A percentile compares a stretch with the other conserved stretches of the same genome.
phyloP scores from a whole-genome alignment of 176 grass and related monocot genomes.

The Triticum monococcum region DNA sequence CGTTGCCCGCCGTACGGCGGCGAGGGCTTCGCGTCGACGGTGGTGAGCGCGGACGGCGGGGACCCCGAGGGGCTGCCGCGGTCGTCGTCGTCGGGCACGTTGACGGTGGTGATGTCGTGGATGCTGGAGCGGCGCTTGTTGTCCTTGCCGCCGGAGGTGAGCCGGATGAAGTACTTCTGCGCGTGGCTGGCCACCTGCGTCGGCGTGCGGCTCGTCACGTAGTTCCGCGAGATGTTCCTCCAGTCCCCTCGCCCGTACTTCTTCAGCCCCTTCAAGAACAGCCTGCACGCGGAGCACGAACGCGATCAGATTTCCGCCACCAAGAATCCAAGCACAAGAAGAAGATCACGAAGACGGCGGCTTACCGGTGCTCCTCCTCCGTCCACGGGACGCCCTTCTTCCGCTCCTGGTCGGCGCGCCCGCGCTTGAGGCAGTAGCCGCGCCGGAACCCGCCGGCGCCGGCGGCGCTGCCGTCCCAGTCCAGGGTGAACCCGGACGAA shows the following conservation, averaged over 20 bases:
- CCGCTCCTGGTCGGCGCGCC: constrained; percentile 72
- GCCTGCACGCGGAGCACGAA: constrained; percentile 34
- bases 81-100: constrained; percentile 64
- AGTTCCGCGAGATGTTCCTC: constrained; percentile 95
- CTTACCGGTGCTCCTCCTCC: constrained; percentile 89
- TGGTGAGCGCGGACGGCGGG: constrained; percentile 44
- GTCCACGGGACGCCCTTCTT: constrained; percentile 99
- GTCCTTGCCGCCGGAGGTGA: constrained; percentile 79
- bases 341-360: not conserved
- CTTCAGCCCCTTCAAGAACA: constrained; percentile 83
- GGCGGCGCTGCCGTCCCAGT: constrained; percentile 37
- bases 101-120: constrained; percentile 96
- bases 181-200: constrained; percentile 96
- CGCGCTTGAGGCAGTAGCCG: constrained; percentile 63
- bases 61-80: constrained; percentile 39
- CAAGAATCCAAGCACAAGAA: not conserved
- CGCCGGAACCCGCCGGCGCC: constrained; percentile 46
- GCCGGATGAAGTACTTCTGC: constrained; percentile 95
- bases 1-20: not conserved
- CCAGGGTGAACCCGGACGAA: constrained; percentile 51
- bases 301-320: not conserved
- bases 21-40: constrained; percentile 43
- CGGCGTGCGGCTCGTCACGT: constrained; percentile 80
- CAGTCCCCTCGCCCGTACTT: constrained; percentile 96
- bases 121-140: constrained; percentile 99